These are phyloP conservation scores for Botrytis cinerea DNA, from an alignment of 2,329 filamentous ascomycete species.

Conservation along the genomic window DNA sequence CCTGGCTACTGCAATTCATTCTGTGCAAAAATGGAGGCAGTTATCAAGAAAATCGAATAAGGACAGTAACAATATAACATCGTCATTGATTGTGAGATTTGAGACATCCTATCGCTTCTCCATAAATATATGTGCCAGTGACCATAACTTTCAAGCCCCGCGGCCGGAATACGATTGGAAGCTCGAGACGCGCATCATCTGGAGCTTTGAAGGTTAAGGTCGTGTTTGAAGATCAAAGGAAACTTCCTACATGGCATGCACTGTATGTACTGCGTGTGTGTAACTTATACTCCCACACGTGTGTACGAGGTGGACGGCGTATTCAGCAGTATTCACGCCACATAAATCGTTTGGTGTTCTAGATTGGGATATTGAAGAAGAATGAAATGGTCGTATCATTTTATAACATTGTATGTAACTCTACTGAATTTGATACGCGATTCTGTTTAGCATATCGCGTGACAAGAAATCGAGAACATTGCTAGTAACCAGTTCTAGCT, in stretches of 20 bases:
- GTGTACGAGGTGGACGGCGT: background rate
- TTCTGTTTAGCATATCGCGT: background rate
- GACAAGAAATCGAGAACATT: background rate
- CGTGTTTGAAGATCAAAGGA: slow-evolving; percentile 17
- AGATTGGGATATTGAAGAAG: background rate
- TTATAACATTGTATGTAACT: background rate
- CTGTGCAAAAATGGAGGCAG: background rate
- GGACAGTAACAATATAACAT: background rate
- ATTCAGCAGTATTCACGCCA: background rate
- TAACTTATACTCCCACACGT: background rate
- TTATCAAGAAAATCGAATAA: background rate
- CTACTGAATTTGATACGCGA: background rate
- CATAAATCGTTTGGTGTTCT: background rate
- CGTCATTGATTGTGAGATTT: slow-evolving; percentile 15
- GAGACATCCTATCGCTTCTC: slow-evolving; percentile 17
- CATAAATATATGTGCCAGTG: slow-evolving; percentile 15
- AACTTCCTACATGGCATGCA: background rate
- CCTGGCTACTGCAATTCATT: background rate
- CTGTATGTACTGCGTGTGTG: background rate
- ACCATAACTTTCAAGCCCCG: slow-evolving; percentile 2
- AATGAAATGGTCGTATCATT: background rate
- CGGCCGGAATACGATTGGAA: slow-evolving; percentile 14
- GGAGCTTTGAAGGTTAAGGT: slow-evolving; percentile 16
- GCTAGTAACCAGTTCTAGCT: background rate
- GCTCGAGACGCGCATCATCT: slow-evolving; percentile 20